phyloP scores from a whole-genome alignment of 2,329 filamentous ascomycete species.

The Pezicula neosporulosa region DNA sequence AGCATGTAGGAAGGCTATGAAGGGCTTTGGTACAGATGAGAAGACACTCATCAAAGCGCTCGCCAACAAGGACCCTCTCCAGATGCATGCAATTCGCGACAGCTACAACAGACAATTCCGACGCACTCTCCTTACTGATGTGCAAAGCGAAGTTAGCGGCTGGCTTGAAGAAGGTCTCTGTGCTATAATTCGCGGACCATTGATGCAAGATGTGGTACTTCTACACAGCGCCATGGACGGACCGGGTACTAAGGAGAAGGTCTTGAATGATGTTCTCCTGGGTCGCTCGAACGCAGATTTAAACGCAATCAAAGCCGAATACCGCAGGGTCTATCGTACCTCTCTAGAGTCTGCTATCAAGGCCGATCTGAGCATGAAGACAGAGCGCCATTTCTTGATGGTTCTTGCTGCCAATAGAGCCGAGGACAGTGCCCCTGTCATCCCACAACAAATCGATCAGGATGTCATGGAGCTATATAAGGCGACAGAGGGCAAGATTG shows the following conservation, averaged over 20 bases:
- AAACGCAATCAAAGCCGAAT: slow-evolving; percentile 77
- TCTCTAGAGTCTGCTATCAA: slow-evolving; percentile 70
- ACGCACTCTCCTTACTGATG: slow-evolving; percentile 69
- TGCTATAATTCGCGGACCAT: slow-evolving; percentile 73
- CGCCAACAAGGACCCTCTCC: slow-evolving; percentile 70
- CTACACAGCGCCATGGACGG: slow-evolving; percentile 73
- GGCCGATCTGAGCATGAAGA: slow-evolving; percentile 81
- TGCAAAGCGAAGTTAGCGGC: slow-evolving; percentile 73
- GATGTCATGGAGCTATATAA: slow-evolving; percentile 74
- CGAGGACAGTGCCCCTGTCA: slow-evolving; percentile 74
- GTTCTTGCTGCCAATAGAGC: slow-evolving; percentile 70
- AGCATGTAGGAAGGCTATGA: slow-evolving; percentile 78
- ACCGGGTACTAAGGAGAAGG: slow-evolving; percentile 77
- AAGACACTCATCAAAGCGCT: slow-evolving; percentile 69
- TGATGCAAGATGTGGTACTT: slow-evolving; percentile 70
- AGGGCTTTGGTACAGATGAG: slow-evolving; percentile 89
- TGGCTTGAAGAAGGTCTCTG: slow-evolving; percentile 74
- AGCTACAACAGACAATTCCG: slow-evolving; percentile 63
- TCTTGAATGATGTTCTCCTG: slow-evolving; percentile 84
- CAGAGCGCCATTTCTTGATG: slow-evolving; percentile 79
- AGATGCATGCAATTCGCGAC: slow-evolving; percentile 65
- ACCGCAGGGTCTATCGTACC: slow-evolving; percentile 62
- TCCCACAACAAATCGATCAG: slow-evolving; percentile 68
- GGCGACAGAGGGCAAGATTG: slow-evolving; percentile 69
- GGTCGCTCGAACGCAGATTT: slow-evolving; percentile 84